Conservation (phyloP, 257 asterid species). For the Handroanthus guayacan region DNA sequence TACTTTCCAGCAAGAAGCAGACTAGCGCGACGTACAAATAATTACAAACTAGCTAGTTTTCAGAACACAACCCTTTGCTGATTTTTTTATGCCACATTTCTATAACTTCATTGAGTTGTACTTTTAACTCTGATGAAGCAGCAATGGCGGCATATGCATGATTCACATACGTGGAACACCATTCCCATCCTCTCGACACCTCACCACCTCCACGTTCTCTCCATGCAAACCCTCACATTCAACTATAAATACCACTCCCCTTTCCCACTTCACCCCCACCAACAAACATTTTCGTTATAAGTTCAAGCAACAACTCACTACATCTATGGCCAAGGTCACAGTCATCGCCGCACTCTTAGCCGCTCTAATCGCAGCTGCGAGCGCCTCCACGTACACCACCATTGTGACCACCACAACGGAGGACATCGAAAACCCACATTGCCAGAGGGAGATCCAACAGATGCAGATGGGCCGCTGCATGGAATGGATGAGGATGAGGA, state of each 20-base stretch:
- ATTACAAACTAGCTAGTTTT: too few relatives aligned
- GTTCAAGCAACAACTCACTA: too few relatives aligned
- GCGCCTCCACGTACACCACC: constrained; percentile 38
- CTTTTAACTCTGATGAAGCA: not conserved
- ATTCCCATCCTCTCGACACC: not conserved
- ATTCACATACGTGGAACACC: constrained; percentile 18
- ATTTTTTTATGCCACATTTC: not conserved
- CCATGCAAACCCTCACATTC: constrained; percentile 18
- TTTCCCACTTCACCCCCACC: not conserved
- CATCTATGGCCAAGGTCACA: constrained; percentile 35
- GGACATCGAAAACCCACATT: not conserved
- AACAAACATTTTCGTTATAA: not conserved
- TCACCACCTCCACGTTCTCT: constrained; percentile 15
- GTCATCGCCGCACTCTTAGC: constrained; percentile 25
- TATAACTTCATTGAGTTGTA: not conserved
- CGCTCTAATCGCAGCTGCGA: constrained; percentile 34
- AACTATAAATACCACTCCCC: constrained; percentile 16
- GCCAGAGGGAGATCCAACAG: constrained; percentile 23
- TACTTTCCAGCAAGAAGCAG: too few relatives aligned
- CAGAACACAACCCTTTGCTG: not conserved
- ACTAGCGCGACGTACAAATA: not conserved
- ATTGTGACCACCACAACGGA: constrained; percentile 38
- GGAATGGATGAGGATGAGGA: constrained; percentile 3
- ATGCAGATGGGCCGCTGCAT: constrained; percentile 22
- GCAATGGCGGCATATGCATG: constrained; percentile 20